Base-by-base conservation (phyloP, 495 filamentous ascomycete species). In the Jackrogersella multiformis region DNA sequence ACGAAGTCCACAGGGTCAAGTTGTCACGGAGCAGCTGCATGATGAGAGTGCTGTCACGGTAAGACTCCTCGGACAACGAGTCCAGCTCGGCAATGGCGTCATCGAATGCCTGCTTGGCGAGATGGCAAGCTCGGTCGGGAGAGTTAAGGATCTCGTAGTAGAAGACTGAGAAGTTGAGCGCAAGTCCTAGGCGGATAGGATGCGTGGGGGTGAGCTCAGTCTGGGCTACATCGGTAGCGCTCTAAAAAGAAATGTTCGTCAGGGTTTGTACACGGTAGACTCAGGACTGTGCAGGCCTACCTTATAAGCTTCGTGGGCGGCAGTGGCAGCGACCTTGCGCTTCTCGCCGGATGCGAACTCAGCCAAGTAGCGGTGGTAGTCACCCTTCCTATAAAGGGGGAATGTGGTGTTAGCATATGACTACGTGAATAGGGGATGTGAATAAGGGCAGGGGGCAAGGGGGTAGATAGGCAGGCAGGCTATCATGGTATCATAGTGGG, bases 101-200 rank as follows among this genome's bases (percentile, higher is more conserved):
- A 79, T 99, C 95, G 75, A 99, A 99, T 26, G 96, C 94, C 84
- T 97, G 94, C 89, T 99, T 99, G 77, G 95, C 95, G 56, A 99
- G 88, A 80, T 99, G 95, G 87, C 95, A 99, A 75, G 95, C 95
- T 78, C 94, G 94, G 77, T 99, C 95, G 45, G 95, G 95, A 10
- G 95, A 96, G 89, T 98, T 99, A 71, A 99, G 86, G 78, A 99
- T 99, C 87, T 99, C 95, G 79, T 99, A 99, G 89, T 99, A 99
- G 85, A 99, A 99, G 70, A 99, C 95, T 38, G 96, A 98, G 89
- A 99, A 99, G 87, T 99, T 99, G 68, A 99, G 88, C 64, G 95
- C 95, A 69, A 99, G 91, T 76, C 95, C 95, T 65, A 99, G 92
- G 72, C 95, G 95, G 81, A 98, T 99, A 64, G 95, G 95, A 85